These are phyloP conservation scores for Leishmania major DNA, from an alignment of 208 protist genomes.

Conservation along the genomic window DNA sequence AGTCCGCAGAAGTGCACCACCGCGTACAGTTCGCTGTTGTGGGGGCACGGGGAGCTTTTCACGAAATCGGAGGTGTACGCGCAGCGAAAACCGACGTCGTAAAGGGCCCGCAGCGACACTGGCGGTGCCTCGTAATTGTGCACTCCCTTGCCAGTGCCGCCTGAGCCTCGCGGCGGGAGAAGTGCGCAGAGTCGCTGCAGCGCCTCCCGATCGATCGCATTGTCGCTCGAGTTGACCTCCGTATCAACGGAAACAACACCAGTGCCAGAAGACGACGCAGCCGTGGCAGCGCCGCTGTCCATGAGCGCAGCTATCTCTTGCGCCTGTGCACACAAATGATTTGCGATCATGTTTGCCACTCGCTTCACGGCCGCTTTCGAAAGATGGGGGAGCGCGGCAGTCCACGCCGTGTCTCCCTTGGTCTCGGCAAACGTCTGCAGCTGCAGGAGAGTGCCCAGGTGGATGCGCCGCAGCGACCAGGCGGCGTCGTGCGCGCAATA, in stretches of 20 bases:
- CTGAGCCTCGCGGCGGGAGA: conserved; percentile 8
- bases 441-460: conserved; percentile 42
- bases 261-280: conserved; percentile 1
- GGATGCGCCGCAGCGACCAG: conserved; percentile 73
- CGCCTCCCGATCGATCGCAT: conserved; percentile 15
- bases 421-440: conserved; percentile 18
- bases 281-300: background rate
- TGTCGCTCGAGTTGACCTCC: conserved; percentile 7
- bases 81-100: conserved; percentile 50
- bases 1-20: conserved; percentile 62
- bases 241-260: conserved; percentile 36
- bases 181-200: conserved; percentile 13
- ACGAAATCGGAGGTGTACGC: conserved; percentile 50
- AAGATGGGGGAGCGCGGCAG: conserved; percentile 31
- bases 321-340: conserved; percentile 37
- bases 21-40: conserved; percentile 72
- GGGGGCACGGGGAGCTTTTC: conserved; percentile 30
- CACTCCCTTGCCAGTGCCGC: conserved; percentile 4
- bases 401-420: conserved; percentile 40
- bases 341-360: conserved; percentile 36
- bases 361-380: conserved; percentile 36
- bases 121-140: conserved; percentile 29
- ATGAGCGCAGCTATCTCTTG: conserved; percentile 9
- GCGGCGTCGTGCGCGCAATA: conserved; percentile 74
- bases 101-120: conserved; percentile 43